Conservation (phyloP, 139 green algal species). For the Chlamydomonas sp. region DNA sequence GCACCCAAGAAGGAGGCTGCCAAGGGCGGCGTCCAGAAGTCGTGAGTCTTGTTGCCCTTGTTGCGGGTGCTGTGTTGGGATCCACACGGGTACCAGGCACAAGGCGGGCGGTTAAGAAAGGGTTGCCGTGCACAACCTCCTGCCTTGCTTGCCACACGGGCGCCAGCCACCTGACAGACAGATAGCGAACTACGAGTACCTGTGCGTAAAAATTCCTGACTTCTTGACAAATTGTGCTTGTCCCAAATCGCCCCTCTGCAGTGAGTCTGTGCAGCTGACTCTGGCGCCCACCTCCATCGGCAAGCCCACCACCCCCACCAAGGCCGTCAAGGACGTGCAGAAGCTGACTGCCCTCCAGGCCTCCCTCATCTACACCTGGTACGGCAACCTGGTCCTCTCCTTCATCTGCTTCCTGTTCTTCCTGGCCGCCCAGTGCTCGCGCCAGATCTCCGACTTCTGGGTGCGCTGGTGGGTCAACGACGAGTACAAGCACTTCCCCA, state of each 20-base stretch:
- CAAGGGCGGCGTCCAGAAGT: background rate
- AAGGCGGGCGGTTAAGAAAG: too few species aligned
- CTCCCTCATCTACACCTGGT: conserved; percentile 35
- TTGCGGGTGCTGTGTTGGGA: too few species aligned
- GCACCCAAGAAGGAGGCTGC: background rate
- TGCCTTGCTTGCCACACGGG: too few species aligned
- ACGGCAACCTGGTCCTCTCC: background rate
- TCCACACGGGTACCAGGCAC: too few species aligned
- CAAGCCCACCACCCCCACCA: conserved; percentile 37
- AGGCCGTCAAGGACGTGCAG: conserved; percentile 33
- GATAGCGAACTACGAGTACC: too few species aligned
- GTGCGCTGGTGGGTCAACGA: conserved; percentile 25
- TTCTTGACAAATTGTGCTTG: too few species aligned
- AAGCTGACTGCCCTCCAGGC: conserved; percentile 28
- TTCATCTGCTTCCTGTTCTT: conserved; percentile 58
- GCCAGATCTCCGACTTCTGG: conserved; percentile 58
- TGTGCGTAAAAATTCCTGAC: too few species aligned
- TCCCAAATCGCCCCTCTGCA: background rate
- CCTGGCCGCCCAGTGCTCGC: conserved; percentile 58
- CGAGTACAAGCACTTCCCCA: background rate
- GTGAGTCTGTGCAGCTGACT: background rate
- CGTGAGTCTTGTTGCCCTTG: background rate
- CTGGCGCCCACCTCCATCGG: conserved; percentile 18
- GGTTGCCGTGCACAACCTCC: too few species aligned
- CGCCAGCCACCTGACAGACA: too few species aligned